A percentile compares a stretch with the other conserved stretches of the same genome.
Evolutionary conservation across 2,329 filamentous ascomycete species (phyloP).

Genomic region (Clonostachys byssicola): DNA sequence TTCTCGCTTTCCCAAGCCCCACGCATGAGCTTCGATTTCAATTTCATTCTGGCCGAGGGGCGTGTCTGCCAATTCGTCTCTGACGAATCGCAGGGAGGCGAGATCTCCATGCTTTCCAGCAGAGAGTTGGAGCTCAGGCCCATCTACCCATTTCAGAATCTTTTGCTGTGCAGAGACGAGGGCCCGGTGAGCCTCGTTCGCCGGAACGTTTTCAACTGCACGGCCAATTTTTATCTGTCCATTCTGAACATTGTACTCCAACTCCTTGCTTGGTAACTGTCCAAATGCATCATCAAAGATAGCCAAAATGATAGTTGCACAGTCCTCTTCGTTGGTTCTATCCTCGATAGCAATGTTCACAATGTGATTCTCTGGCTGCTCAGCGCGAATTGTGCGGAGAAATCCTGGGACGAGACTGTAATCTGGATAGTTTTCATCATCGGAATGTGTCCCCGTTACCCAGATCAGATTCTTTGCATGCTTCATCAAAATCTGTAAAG

Average conservation of each 20-base stretch:
- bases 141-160: background rate
- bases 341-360: background rate
- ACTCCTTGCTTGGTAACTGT: conserved; percentile 2
- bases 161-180: background rate
- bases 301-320: background rate
- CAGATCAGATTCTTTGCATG: background rate
- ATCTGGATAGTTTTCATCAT: background rate
- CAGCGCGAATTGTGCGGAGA: conserved; percentile 1
- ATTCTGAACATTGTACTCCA: conserved; percentile 7
- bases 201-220: background rate
- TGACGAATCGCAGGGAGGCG: conserved; percentile 11
- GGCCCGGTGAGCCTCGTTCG: background rate
- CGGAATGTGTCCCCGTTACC: background rate
- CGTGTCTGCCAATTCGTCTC: conserved; percentile 7
- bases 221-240: conserved; percentile 5
- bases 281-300: background rate
- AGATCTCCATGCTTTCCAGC: conserved; percentile 9
- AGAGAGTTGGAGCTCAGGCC: background rate
- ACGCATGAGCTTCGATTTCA: conserved; percentile 17
- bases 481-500: background rate
- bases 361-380: background rate
- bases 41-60: conserved; percentile 25
- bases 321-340: background rate
- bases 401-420: background rate
- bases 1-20: conserved; percentile 10